Base-by-base conservation (phyloP, 2,329 filamentous ascomycete species). In the Hypomyces perniciosus region DNA sequence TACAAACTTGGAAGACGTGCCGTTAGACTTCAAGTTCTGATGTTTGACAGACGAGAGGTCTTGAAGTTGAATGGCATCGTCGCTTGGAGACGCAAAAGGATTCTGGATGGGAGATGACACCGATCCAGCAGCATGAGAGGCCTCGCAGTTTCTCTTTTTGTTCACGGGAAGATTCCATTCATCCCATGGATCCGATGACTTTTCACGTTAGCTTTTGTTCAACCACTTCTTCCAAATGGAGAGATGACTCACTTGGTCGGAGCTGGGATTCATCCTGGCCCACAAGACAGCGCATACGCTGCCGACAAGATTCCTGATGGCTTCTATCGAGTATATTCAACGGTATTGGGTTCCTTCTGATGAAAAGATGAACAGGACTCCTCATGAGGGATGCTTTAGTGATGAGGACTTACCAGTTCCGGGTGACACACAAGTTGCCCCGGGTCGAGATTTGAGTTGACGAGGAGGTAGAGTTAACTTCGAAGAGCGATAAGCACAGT, bases 41-140 rank as follows among this genome's bases (percentile, higher is more conserved):
- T 48, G 41, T 3, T 40, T 44, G 27, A 47, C 31, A n/a, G 46
- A 39, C 20, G 33, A 27, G 28, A 35, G 38, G 27, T 47, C 39
- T 40, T 37, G 42, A 41, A 41, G 47, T 8, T 51, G 41, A 33
- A 49, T 42, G 12, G 42, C 49, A 20, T 57, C 39, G 13, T 47
- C 41, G 37, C 51, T 7, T 12, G 28, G 31, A 5, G 26, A 13
- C 27, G 8, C 26, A 13, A 46, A 50, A 8, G 48, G 48, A 20
- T 50, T 35, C 8, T 34, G 27, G 9, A 20, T 34, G 13, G 42
- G 6, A 34, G 34, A 37, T 8, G 26, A 30, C 33, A 8, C 33
- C 33, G 33, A 8, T 28, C 29, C n/a, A n/a, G 10, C 37, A 13
- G 28, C 37, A 8, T 27, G 33, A 35, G 8, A 12, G 2, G 2